Evolutionary conservation across 345 rosid species (phyloP).

Genomic region (Salix arbutifolia): DNA sequence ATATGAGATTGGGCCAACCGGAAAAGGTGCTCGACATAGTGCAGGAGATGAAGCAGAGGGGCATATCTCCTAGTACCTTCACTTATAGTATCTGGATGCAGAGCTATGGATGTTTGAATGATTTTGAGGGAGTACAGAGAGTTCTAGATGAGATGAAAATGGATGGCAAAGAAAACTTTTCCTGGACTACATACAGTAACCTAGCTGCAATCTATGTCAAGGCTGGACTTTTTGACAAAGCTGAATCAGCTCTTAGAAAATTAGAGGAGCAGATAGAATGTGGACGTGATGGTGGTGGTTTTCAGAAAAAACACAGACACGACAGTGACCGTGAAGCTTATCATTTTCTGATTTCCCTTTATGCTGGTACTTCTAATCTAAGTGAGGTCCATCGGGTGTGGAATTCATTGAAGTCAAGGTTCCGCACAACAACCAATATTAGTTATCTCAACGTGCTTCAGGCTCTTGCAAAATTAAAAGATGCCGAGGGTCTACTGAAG

Average conservation of each 20-base stretch:
- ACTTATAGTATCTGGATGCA: constrained; percentile 55
- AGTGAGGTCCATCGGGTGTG: constrained; percentile 60
- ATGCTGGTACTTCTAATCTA: constrained; percentile 46
- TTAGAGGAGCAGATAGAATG: constrained; percentile 49
- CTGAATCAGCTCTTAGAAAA: constrained; percentile 53
- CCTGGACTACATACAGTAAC: constrained; percentile 52
- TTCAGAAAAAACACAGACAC: background rate
- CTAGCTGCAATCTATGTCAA: constrained; percentile 60
- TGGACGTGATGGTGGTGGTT: background rate
- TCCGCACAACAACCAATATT: constrained; percentile 34
- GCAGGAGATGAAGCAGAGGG: constrained; percentile 50
- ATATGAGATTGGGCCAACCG: constrained; percentile 48
- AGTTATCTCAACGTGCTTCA: constrained; percentile 59
- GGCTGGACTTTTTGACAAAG: constrained; percentile 59
- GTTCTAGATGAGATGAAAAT: constrained; percentile 43
- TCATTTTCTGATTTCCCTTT: constrained; percentile 64
- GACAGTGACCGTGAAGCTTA: constrained; percentile 45
- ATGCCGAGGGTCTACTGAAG: constrained; percentile 43
- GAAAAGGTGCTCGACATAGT: constrained; percentile 51
- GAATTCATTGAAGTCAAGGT: constrained; percentile 44
- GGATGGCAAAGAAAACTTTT: constrained; percentile 21
- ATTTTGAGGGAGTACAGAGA: constrained; percentile 48
- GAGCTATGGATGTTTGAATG: constrained; percentile 44
- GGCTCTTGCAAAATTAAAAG: constrained; percentile 55
- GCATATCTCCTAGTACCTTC: constrained; percentile 21